A percentile compares a stretch with the other conserved stretches of the same genome.
Evolutionary conservation across 2,329 filamentous ascomycete genomes (phyloP).

Genomic region (Phaeosphaeriaceae sp.): DNA sequence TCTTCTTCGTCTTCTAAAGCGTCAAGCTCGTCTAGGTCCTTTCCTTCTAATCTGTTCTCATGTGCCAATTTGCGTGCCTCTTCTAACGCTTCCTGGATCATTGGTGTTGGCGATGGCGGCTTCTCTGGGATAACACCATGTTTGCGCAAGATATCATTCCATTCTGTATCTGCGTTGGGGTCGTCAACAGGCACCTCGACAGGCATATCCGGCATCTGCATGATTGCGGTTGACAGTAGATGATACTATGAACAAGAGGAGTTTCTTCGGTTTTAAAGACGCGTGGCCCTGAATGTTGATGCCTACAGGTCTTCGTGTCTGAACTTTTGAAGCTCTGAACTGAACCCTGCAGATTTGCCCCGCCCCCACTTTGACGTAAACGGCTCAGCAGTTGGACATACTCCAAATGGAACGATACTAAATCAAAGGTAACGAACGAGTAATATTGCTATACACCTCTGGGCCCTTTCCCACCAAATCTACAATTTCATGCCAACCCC

Average conservation of each 20-base stretch:
- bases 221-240: constrained; percentile 16
- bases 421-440: neutral
- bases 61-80: constrained; percentile 84
- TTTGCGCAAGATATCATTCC: constrained; percentile 98
- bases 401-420: neutral
- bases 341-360: constrained; percentile 27
- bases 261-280: neutral
- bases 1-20: constrained; percentile 96
- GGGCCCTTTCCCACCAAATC: neutral
- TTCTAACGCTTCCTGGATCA: constrained; percentile 91
- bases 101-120: constrained; percentile 89
- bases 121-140: constrained; percentile 98
- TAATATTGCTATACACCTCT: neutral
- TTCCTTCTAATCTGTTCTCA: constrained; percentile 91
- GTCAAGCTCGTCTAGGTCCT: constrained; percentile 90
- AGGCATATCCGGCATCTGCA: constrained; percentile 60
- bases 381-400: neutral
- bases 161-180: constrained; percentile 97
- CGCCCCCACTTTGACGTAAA: constrained; percentile 27
- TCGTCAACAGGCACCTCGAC: constrained; percentile 87
- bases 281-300: constrained; percentile 13
- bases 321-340: constrained; percentile 17
- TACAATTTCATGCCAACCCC: neutral
- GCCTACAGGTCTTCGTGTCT: constrained; percentile 14
- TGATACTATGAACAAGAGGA: too few species aligned